Evolutionary conservation across 495 filamentous ascomycete genomes (phyloP), one percentile per base, ranked within the genome.

Genomic region (Aspergillus biplanus): DNA sequence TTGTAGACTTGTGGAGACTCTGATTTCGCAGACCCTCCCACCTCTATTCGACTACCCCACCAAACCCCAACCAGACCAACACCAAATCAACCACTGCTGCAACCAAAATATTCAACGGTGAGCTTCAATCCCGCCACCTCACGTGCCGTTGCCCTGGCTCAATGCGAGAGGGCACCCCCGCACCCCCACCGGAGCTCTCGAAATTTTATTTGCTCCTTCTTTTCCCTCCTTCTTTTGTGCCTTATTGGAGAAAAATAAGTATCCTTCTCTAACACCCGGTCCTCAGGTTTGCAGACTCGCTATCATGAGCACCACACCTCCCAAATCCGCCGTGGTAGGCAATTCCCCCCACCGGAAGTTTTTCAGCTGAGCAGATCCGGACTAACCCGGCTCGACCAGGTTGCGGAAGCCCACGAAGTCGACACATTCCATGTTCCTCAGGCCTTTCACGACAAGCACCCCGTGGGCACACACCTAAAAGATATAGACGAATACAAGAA

Each of bases 401-500:
- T 81, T 62, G 82, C 82, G 52, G 92, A 96, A 81, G 90, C 92
- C 69, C 91, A 95, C 76, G 80, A 90, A 72, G 90, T 92, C 66
- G 88, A 93, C 76, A 96, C 91, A 15, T 95, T 86, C 80, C 88
- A 91, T 56, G 79, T 88, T 7, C 84, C 85, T 56, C 78, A 86
- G 64, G 86, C 85, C 13, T 81, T 83, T 56, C 80, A 85, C 78
- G 87, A 89, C 8, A 91, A 91, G 71, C 89, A 91, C 72, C 88
- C 89, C 27, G 74, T 76, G 35, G 86, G 89, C 61, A 87, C 90
- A 37, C 87, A 92, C 73, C 65, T 92, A 47, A 83, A 86, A 65
- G 78, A 79, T 64, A 65, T 97, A 42, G 91, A 96, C 65, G 89
- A 97, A 73, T 99, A 98, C 83, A 87, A 96, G 75, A 80, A 85